These are phyloP conservation scores for Ganoderma lingzhi DNA, from an alignment of 1,284 basidiomycete genomes.

Conservation along the genomic window DNA sequence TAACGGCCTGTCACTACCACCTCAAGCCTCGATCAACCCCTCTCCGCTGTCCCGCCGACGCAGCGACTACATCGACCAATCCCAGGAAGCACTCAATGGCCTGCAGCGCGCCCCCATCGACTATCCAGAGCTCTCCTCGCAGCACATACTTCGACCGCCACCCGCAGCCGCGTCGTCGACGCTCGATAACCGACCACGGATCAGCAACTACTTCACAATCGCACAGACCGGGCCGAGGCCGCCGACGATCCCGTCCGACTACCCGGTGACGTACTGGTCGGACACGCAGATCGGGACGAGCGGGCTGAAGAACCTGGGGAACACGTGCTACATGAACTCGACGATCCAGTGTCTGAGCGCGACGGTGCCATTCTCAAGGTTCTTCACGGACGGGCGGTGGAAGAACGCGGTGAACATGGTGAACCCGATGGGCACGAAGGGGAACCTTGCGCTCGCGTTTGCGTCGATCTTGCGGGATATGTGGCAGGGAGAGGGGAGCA, in stretches of 20 bases:
- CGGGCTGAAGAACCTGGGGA: slow-evolving; percentile 95
- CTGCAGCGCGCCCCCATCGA: slow-evolving; percentile 69
- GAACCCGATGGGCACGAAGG: slow-evolving; percentile 92
- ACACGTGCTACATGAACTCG: slow-evolving; percentile 99
- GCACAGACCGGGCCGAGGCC: slow-evolving; percentile 50
- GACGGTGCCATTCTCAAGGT: slow-evolving; percentile 89
- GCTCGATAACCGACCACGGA: slow-evolving; percentile 67
- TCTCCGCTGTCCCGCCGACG: slow-evolving; percentile 75
- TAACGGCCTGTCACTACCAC: slow-evolving; percentile 64
- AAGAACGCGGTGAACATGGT: slow-evolving; percentile 87
- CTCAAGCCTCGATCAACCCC: slow-evolving; percentile 82
- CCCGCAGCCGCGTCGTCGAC: slow-evolving; percentile 74
- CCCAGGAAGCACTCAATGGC: slow-evolving; percentile 72
- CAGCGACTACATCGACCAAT: slow-evolving; percentile 83
- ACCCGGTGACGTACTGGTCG: slow-evolving; percentile 82
- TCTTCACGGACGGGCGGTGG: slow-evolving; percentile 94
- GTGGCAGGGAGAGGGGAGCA: slow-evolving; percentile 89
- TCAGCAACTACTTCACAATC: slow-evolving; percentile 41
- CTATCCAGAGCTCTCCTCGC: slow-evolving; percentile 76
- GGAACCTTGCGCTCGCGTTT: slow-evolving; percentile 85
- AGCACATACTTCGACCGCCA: slow-evolving; percentile 77
- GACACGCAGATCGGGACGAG: slow-evolving; percentile 83
- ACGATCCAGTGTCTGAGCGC: slow-evolving; percentile 96
- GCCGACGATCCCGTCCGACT: slow-evolving; percentile 73
- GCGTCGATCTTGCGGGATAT: slow-evolving; percentile 86